Evolutionary conservation across 768 basidiomycete species (phyloP).

Genomic region (Podaxis sp.): DNA sequence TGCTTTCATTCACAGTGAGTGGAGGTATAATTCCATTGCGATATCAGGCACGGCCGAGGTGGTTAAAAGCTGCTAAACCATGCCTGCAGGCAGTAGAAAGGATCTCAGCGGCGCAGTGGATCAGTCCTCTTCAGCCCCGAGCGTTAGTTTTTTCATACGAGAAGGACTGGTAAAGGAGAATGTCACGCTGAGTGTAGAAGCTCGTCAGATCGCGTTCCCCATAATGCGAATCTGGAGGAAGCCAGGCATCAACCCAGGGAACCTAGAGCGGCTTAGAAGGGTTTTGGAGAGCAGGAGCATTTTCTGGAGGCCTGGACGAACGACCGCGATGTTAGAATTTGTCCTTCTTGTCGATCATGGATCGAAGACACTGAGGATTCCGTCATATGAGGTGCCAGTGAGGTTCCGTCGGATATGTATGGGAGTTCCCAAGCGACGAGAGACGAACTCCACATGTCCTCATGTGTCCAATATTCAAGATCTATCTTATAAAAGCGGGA

Average conservation of each 20-base stretch:
- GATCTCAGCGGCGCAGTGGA: conserved; percentile 42
- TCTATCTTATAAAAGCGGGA: neutral
- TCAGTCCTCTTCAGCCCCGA: conserved; percentile 34
- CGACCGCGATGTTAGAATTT: conserved; percentile 40
- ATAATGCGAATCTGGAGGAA: conserved; percentile 56
- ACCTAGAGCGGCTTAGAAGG: conserved; percentile 33
- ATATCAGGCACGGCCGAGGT: conserved; percentile 42
- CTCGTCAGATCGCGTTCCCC: conserved; percentile 37
- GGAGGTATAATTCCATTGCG: conserved; percentile 43
- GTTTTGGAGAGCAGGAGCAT: conserved; percentile 41
- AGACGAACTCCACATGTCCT: conserved; percentile 12
- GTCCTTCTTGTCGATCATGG: conserved; percentile 43
- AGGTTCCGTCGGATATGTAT: conserved; percentile 29
- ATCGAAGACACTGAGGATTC: conserved; percentile 54
- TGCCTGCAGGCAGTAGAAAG: conserved; percentile 51
- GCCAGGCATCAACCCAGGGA: conserved; percentile 45
- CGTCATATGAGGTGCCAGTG: conserved; percentile 52
- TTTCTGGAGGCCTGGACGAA: conserved; percentile 40
- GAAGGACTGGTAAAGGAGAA: conserved; percentile 49
- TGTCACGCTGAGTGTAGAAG: conserved; percentile 43
- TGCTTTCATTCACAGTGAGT: conserved; percentile 45
- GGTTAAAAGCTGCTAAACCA: conserved; percentile 39
- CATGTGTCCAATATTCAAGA: conserved; percentile 16
- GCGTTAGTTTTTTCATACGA: conserved; percentile 50
- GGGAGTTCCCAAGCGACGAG: conserved; percentile 13